phyloP scores from a whole-genome alignment of 2,329 filamentous ascomycete genomes.

The Aspergillus jensenii region DNA sequence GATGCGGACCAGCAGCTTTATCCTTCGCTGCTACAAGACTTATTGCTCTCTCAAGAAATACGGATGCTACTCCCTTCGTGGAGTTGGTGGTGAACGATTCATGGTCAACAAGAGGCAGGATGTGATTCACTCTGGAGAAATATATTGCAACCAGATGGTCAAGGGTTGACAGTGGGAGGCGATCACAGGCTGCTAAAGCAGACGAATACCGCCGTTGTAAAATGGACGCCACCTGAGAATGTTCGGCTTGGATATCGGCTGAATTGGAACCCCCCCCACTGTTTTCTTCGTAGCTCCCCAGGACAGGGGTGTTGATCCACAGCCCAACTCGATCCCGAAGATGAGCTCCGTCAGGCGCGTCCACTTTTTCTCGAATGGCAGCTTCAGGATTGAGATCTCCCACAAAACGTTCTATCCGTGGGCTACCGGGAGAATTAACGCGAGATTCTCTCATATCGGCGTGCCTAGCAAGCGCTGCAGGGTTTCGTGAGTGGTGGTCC shows the following conservation, averaged over 20 bases:
- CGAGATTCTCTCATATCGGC: background rate
- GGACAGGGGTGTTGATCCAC: conserved; percentile 30
- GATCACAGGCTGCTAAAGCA: conserved; percentile 28
- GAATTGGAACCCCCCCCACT: background rate
- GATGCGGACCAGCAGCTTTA: conserved; percentile 27
- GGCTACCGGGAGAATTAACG: conserved; percentile 9
- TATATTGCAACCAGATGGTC: conserved; percentile 35
- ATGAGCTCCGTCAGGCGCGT: conserved; percentile 23
- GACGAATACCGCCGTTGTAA: conserved; percentile 25
- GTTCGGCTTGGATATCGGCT: background rate
- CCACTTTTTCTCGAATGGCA: conserved; percentile 34
- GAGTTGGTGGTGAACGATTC: conserved; percentile 24
- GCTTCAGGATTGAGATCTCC: conserved; percentile 44
- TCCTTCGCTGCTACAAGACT: conserved; percentile 44
- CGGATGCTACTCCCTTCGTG: conserved; percentile 25
- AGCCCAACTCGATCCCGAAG: conserved; percentile 32
- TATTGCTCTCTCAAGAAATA: conserved; percentile 40
- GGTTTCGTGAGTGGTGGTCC: background rate
- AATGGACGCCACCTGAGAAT: conserved; percentile 16
- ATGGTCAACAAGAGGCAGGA: conserved; percentile 39
- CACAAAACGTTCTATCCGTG: conserved; percentile 35
- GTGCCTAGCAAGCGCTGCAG: background rate
- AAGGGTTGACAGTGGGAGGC: conserved; percentile 33
- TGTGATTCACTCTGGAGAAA: conserved; percentile 38
- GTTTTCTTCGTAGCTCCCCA: conserved; percentile 9